Percentiles rank a stretch among this genome's conserved stretches.
phyloP scores from a whole-genome alignment of 495 filamentous ascomycete genomes.

The Annulohypoxylon bovei region DNA sequence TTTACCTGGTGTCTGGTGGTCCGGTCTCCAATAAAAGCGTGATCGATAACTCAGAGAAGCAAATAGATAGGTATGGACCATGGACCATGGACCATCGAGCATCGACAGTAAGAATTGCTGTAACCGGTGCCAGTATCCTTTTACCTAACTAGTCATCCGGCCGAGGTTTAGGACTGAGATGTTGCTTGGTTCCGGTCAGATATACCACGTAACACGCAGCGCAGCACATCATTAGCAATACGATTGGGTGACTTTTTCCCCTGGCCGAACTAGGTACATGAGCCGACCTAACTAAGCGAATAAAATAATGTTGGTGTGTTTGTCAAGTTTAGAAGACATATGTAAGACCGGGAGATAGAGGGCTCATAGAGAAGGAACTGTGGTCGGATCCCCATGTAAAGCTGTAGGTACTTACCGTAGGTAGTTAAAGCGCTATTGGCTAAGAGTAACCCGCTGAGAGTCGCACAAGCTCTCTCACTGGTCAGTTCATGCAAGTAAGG shows the following conservation, averaged over 20 bases:
- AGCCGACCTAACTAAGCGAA: neutral
- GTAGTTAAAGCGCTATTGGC: conserved; percentile 6
- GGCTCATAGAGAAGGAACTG: conserved; percentile 7
- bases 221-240: conserved; percentile 13
- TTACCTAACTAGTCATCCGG: conserved; percentile 16
- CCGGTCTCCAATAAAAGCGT: conserved; percentile 24
- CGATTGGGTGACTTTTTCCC: neutral
- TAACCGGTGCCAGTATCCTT: conserved; percentile 8
- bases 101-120: neutral
- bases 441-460: conserved; percentile 8
- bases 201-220: conserved; percentile 19
- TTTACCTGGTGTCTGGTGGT: conserved; percentile 9
- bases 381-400: conserved; percentile 12
- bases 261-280: too few species aligned
- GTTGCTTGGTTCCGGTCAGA: neutral
- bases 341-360: neutral
- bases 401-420: neutral
- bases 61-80: conserved; percentile 4
- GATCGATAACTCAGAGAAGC: conserved; percentile 11
- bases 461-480: conserved; percentile 26
- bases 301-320: neutral
- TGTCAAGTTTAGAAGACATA: neutral
- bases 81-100: too few species aligned
- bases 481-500: neutral
- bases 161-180: conserved; percentile 11